Evolutionary conservation across 768 basidiomycete species (phyloP), one percentile per base, ranked within the genome.

Genomic region (Hypsizygus marmoreus): DNA sequence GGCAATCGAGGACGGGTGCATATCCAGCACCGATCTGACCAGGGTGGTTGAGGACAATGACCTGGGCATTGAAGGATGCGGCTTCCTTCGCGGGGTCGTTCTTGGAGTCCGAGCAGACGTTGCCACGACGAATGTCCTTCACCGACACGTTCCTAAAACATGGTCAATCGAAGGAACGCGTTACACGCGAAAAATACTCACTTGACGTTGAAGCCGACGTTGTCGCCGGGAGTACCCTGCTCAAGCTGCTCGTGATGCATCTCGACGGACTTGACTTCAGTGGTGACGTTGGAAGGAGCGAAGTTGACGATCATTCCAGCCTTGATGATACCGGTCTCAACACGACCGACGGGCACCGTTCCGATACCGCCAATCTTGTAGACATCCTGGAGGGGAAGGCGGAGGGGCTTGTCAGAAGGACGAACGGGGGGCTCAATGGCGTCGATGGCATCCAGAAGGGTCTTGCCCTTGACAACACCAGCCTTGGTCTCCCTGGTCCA

Each of bases 321-420:
- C 82, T 97, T 97, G 84, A 99, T 97, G 73, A 92, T 67, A 87
- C 97, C 97, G 66, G 97, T 99, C 82, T 99, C 97, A 61, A 99
- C 97, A 91, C 97, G 97, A 71, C 97, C 97, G 76, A 99, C 97
- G 70, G 97, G 97, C 65, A 99, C 97, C 62, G 97, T 99, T 59
- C 97, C 97, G 59, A 99, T 99, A 92, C 97, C 97, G 77, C 97
- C 97, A 64, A 99, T 99, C 84, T 99, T 99, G 92, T 99, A 98
- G 67, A 99, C 97, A 84, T 99, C 97, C 85, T 99, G 95, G 71
- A 97, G 93, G 63, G 95, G 94, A 59, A 99, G 95, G 76, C 97
- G 95, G 78, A 99, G 97, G 61, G 97, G 95, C 82, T 97, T 98
- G 80, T 99, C 97, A 68, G 89, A 87, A 54, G 97, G 97, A 72